Base-by-base conservation (phyloP, 257 asterid genomes). In the Parsonsia alboflavescens region DNA sequence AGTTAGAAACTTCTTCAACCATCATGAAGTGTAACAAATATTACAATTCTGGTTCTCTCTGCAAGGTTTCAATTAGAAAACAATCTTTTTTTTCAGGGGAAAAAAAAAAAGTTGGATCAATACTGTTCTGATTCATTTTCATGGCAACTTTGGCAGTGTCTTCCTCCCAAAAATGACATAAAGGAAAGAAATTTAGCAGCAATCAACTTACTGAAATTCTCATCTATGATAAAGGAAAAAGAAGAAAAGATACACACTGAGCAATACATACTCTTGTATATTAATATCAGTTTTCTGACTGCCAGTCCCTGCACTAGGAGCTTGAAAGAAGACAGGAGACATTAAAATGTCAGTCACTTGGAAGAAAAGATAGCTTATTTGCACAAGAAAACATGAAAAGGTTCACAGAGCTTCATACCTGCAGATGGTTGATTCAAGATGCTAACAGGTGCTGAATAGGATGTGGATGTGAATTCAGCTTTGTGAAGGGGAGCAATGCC, bases 181-280 rank as follows among this genome's bases (percentile, higher is more conserved):
- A 26, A n/a, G 11, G 26, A 58, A n/a, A 71, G 28, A 21, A 46
- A 76, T 50, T 54, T 12, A 50, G 15, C 53, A 50, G n/a, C 68
- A 64, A 41, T 19, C 48, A 64, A 21, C 68, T 57, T 44, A 44
- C 44, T 39, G 45, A 44, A 52, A 1, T 12, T 22, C 50, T 65
- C 61, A 8, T 24, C 2, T 45, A 36, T 0, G 36, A 50, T 26
- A 16, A 42, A 16, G 16, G 13, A 2, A 41, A 79, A 33, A 22
- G 7, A n/a, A 33, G 2, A 41, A 39, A 50, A 53, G n/a, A 50
- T 19, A 56, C 15, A 24, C 2, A 49, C 53, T 42, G 16, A 11
- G 56, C 19, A 67, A 71, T 62, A 63, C 82, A n/a, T 67, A 79
- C 82, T 42, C 69, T 42, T 70, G 73, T 10, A 48, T 30, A 45